Percentiles rank a stretch among this genome's conserved stretches.
These are phyloP conservation scores for Sarcocystis neurona DNA, from an alignment of 169 alveolate genomes.

Conservation along the genomic window DNA sequence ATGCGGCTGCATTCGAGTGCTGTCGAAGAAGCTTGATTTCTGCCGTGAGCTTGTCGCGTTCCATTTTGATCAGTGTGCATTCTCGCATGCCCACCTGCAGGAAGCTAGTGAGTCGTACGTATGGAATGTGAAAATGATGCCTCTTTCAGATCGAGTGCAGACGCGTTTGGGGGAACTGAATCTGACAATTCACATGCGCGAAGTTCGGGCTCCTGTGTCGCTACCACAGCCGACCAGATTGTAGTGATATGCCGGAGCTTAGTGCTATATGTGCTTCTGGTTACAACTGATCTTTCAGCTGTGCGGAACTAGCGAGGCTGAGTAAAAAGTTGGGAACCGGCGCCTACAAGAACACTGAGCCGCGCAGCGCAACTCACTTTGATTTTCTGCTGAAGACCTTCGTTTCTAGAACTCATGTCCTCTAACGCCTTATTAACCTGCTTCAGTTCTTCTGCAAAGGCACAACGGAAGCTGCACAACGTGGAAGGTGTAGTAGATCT, in stretches of 20 bases:
- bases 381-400: background rate
- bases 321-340: too few relatives aligned
- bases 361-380: too few relatives aligned
- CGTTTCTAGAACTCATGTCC: background rate
- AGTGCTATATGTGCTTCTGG: too few relatives aligned
- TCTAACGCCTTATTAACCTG: constrained; percentile 8
- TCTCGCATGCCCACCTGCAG: constrained; percentile 30
- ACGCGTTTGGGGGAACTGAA: background rate
- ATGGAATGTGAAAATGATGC: background rate
- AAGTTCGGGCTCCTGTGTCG: too few relatives aligned
- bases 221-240: too few relatives aligned
- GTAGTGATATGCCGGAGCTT: too few relatives aligned
- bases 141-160: background rate
- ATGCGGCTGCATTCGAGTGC: background rate
- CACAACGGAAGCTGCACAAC: background rate
- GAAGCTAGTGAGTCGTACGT: background rate
- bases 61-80: background rate
- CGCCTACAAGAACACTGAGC: too few relatives aligned
- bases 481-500: too few relatives aligned
- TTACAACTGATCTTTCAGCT: too few relatives aligned
- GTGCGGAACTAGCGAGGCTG: too few relatives aligned
- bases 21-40: background rate
- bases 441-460: constrained; percentile 21
- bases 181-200: background rate
- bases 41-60: constrained; percentile 2